Conservation (phyloP, 2,329 filamentous ascomycete species). For the Penicillium sp. region DNA sequence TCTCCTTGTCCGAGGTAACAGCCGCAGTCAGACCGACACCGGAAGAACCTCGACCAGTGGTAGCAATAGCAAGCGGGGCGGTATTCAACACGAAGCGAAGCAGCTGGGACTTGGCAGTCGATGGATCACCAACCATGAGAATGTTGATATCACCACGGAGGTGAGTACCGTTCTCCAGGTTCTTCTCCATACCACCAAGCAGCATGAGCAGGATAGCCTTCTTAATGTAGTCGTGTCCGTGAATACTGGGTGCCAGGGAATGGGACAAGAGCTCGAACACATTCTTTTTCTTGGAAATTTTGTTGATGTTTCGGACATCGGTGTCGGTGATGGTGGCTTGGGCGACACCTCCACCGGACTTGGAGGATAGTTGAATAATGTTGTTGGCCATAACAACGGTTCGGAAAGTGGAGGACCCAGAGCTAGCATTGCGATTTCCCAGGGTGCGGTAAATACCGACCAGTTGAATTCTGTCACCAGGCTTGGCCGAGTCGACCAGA, state of each 20-base stretch:
- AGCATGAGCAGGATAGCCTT: conserved; percentile 96
- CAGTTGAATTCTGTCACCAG: conserved; percentile 91
- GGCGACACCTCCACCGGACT: conserved; percentile 91
- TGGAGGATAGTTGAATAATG: conserved; percentile 89
- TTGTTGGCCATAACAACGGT: conserved; percentile 95
- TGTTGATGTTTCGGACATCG: conserved; percentile 98
- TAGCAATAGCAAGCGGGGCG: conserved; percentile 92
- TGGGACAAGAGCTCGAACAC: conserved; percentile 92
- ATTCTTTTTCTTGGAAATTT: conserved; percentile 90
- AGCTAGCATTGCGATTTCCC: conserved; percentile 88
- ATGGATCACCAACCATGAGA: conserved; percentile 97
- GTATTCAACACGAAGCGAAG: conserved; percentile 97
- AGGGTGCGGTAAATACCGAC: conserved; percentile 96
- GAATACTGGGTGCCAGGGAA: conserved; percentile 94
- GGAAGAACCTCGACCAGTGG: conserved; percentile 93
- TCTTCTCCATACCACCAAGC: conserved; percentile 96
- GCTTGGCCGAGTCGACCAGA: conserved; percentile 91
- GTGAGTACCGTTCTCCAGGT: conserved; percentile 96
- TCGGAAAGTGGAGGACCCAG: conserved; percentile 92
- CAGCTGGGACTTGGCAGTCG: conserved; percentile 97
- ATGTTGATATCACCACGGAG: conserved; percentile 99
- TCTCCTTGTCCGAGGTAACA: conserved; percentile 96
- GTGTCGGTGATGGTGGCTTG: conserved; percentile 92
- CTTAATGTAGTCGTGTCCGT: conserved; percentile 96
- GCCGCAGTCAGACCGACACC: conserved; percentile 97